Evolutionary conservation across 768 basidiomycete genomes (phyloP), one percentile per base, ranked within the genome.

Genomic region (Mycena vitilis): DNA sequence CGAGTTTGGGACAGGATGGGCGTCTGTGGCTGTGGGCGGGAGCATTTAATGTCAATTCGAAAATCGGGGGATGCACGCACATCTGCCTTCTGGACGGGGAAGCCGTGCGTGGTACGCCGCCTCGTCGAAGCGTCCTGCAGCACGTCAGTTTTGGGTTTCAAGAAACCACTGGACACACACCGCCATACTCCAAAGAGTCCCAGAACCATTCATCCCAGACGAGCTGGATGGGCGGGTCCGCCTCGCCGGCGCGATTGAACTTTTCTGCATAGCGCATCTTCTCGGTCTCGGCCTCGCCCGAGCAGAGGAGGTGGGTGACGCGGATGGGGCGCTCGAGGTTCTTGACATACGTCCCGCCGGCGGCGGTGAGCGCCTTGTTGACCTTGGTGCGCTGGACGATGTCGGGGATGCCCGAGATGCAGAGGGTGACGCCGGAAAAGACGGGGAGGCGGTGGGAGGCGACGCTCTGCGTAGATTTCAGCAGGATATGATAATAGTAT

Each of bases 151-250:
- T 54, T 45, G 5, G 18, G 16, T 20, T 15, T n/a, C 36, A 60
- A 2, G 53, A 45, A 59, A 37, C 60, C 20, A 44, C 30, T 20
- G 16, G 18, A 76, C 77, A 51, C 63, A 18, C 9, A 60, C 65
- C 94, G 66, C 89, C 89, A 74, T 88, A 94, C 48, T 90, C 88
- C 3, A 96, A 73, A 34, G 87, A 96, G 74, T 98, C 96, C 95
- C 95, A 96, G 64, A 98, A 92, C 96, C 96, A 98, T 69, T 97
- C 95, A 74, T 96, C 95, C 93, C 96, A 97, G 1, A 98, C 88
- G 3, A 96, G 81, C 57, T 87, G 83, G 38, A 95, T 95, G 51
- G 63, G 70, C 7, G 70, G 70, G 55, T 87, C 84, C 7, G 90
- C 91, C 77, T 94, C 93, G 40, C 89, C 87, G 23, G 84, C 82